phyloP scores from a whole-genome alignment of 305 asterid genomes.

The Fraxinus angustifolia region DNA sequence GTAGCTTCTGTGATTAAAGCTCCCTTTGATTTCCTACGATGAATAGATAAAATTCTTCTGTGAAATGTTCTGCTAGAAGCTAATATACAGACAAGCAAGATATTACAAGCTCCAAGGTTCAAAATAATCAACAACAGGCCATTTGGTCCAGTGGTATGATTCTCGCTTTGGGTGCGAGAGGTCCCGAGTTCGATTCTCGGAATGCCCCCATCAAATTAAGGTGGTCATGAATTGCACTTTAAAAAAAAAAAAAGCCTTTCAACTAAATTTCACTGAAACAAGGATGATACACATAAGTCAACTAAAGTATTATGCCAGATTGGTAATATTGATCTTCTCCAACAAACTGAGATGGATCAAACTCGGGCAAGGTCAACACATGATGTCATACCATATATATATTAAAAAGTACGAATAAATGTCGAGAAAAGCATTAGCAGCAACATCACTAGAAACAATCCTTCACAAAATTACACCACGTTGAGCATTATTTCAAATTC shows the following conservation, averaged over 20 bases:
- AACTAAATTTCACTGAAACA: background rate
- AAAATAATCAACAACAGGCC: background rate
- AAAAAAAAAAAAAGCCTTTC: background rate
- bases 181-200: constrained; percentile 70
- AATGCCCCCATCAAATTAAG: constrained; percentile 36
- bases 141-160: constrained; percentile 23
- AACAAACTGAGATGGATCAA: background rate
- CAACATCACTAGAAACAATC: background rate
- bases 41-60: background rate
- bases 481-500: background rate
- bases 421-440: background rate
- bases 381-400: background rate
- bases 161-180: constrained; percentile 67
- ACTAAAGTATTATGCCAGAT: background rate
- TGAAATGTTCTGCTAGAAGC: background rate
- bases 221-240: background rate
- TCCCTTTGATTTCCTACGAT: background rate
- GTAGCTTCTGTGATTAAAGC: background rate
- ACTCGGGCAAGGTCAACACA: background rate
- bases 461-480: background rate
- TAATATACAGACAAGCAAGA: background rate
- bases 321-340: background rate
- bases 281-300: background rate
- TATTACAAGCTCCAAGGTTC: no score
- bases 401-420: background rate